phyloP scores from a whole-genome alignment of 805 yeast species.

The Sugiyamaella qingdaonensis region DNA sequence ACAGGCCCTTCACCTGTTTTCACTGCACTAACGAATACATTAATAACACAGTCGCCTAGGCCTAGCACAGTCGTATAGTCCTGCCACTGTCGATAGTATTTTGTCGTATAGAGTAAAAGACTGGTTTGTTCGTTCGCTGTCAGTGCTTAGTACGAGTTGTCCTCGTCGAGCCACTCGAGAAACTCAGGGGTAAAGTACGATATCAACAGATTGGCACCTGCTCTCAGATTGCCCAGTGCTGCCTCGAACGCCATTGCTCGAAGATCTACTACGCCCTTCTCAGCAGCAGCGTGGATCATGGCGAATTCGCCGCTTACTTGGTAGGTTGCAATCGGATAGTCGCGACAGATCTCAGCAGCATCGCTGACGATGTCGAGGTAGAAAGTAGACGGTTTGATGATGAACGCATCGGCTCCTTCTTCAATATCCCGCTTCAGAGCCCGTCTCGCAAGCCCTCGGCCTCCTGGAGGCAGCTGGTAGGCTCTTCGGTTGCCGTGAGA shows the following conservation, averaged over 20 bases:
- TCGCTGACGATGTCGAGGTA: slow-evolving; percentile 88
- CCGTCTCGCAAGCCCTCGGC: slow-evolving; percentile 88
- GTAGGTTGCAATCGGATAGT: slow-evolving; percentile 88
- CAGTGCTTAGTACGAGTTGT: not conserved
- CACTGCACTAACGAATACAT: too few species aligned
- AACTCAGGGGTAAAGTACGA: slow-evolving; percentile 95
- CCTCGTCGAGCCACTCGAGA: slow-evolving; percentile 69
- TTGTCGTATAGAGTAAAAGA: too few species aligned
- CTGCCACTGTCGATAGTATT: too few species aligned
- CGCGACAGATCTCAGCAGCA: slow-evolving; percentile 74
- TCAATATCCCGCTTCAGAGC: slow-evolving; percentile 79
- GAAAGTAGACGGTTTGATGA: slow-evolving; percentile 94
- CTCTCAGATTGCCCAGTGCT: slow-evolving; percentile 87
- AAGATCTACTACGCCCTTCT: slow-evolving; percentile 85
- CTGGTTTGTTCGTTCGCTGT: too few species aligned
- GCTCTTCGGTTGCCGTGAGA: slow-evolving; percentile 85
- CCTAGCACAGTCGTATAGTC: too few species aligned
- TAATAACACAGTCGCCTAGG: not conserved
- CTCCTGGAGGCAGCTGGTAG: slow-evolving; percentile 91
- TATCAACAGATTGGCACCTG: slow-evolving; percentile 90
- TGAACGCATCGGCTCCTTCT: slow-evolving; percentile 95
- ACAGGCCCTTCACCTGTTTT: not conserved
- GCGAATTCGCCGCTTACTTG: slow-evolving; percentile 98
- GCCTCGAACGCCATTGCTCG: slow-evolving; percentile 74
- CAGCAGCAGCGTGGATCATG: slow-evolving; percentile 98